Evolutionary conservation across 495 filamentous ascomycete species (phyloP).

Genomic region (Wilcoxina mikolae): DNA sequence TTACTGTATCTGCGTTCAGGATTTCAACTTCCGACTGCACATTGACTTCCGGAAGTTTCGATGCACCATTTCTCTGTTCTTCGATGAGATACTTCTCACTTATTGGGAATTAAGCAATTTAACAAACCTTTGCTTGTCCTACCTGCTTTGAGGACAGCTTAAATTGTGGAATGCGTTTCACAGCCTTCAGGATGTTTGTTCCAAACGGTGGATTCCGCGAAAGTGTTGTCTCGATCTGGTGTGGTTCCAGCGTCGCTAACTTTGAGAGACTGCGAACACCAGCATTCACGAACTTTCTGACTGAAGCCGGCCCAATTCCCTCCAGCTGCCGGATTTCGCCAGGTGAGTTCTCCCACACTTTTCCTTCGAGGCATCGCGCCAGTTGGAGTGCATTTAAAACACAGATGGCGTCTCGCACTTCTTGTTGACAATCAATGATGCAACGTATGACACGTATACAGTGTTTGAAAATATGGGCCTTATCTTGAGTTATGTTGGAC

Average conservation of each 20-base stretch:
- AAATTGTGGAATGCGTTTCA: constrained; percentile 64
- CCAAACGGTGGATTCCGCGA: constrained; percentile 77
- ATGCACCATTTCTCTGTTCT: background rate
- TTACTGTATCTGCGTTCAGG: constrained; percentile 39
- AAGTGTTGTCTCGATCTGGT: constrained; percentile 60
- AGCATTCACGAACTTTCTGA: constrained; percentile 59
- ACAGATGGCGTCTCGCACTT: constrained; percentile 49
- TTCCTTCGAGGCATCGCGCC: constrained; percentile 58
- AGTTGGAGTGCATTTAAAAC: constrained; percentile 63
- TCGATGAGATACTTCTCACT: background rate
- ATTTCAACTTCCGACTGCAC: constrained; percentile 59
- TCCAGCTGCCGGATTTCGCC: constrained; percentile 78
- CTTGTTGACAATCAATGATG: constrained; percentile 68
- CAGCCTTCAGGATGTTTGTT: constrained; percentile 44
- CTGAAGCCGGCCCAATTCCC: constrained; percentile 59
- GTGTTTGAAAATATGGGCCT: constrained; percentile 53
- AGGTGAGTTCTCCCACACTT: constrained; percentile 74
- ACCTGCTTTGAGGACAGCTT: constrained; percentile 35
- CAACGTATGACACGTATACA: constrained; percentile 64
- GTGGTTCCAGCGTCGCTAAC: constrained; percentile 51
- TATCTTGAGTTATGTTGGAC: constrained; percentile 53
- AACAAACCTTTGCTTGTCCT: background rate
- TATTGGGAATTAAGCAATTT: background rate
- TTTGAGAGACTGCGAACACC: constrained; percentile 56
- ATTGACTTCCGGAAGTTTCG: constrained; percentile 16